These are phyloP conservation scores for Verticillium albo-atrum DNA, from an alignment of 2,329 filamentous ascomycete genomes.

Conservation along the genomic window DNA sequence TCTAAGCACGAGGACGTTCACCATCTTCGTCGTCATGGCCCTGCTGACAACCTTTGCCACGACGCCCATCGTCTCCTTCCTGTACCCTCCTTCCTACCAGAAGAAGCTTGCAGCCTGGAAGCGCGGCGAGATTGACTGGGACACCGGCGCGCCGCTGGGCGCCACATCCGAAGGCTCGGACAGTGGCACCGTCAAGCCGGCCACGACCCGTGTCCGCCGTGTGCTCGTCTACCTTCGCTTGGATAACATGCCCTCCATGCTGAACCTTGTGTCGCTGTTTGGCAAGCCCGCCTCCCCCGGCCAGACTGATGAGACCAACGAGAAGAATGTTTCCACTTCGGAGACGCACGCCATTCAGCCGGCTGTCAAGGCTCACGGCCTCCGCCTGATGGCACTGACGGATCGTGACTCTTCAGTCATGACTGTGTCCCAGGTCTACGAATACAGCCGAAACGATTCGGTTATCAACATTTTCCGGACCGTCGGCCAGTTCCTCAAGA, in stretches of 20 bases:
- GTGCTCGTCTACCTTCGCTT: conserved; percentile 79
- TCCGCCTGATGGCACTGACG: conserved; percentile 82
- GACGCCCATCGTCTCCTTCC: conserved; percentile 60
- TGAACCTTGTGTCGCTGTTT: conserved; percentile 71
- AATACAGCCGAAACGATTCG: conserved; percentile 69
- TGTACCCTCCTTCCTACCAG: conserved; percentile 57
- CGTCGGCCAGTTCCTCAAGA: conserved; percentile 78
- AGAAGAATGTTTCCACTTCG: background rate
- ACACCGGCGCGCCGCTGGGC: conserved; percentile 7
- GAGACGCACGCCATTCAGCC: conserved; percentile 8
- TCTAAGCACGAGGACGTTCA: conserved; percentile 68
- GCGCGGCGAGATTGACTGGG: conserved; percentile 78
- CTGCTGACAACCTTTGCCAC: conserved; percentile 72
- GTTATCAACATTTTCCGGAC: conserved; percentile 89
- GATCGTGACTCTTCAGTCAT: conserved; percentile 94
- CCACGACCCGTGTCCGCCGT: conserved; percentile 43
- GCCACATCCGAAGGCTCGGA: conserved; percentile 22
- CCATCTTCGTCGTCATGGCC: conserved; percentile 82
- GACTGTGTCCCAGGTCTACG: conserved; percentile 80
- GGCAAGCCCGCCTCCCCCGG: conserved; percentile 35
- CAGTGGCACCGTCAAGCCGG: conserved; percentile 12
- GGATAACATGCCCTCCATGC: conserved; percentile 77
- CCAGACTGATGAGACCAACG: background rate
- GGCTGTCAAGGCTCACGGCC: conserved; percentile 70
- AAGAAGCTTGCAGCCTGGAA: conserved; percentile 41